phyloP scores from a whole-genome alignment of 192 early-diverging fungal genomes.

The Endogone sp. region DNA sequence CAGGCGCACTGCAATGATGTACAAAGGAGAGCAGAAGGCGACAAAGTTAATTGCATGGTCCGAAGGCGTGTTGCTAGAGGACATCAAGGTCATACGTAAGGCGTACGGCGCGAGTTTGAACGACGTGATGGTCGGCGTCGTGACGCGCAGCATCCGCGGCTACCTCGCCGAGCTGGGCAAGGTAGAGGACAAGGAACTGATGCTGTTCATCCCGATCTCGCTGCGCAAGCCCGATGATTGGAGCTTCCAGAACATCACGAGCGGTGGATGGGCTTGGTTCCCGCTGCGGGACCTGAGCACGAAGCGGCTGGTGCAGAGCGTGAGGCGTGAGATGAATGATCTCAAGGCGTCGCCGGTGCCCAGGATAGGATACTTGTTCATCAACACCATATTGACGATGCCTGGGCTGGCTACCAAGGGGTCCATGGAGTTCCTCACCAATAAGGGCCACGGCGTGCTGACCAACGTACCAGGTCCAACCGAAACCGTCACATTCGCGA shows the following conservation, averaged over 20 bases:
- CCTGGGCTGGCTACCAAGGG: background rate
- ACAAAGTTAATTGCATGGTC: slow-evolving; percentile 30
- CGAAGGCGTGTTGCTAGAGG: slow-evolving; percentile 13
- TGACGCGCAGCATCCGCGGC: slow-evolving; percentile 11
- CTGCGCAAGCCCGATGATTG: slow-evolving; percentile 15
- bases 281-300: slow-evolving; percentile 23
- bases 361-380: slow-evolving; percentile 10
- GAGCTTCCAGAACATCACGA: slow-evolving; percentile 25
- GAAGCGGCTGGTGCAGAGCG: slow-evolving; percentile 7
- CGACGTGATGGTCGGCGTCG: slow-evolving; percentile 26
- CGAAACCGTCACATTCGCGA: slow-evolving; percentile 22
- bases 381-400: background rate
- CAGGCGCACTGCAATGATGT: slow-evolving; percentile 11
- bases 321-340: slow-evolving; percentile 17
- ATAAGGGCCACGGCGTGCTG: slow-evolving; percentile 21
- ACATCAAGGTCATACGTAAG: slow-evolving; percentile 17
- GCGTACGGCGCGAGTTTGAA: slow-evolving; percentile 29
- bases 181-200: slow-evolving; percentile 12
- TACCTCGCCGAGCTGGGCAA: slow-evolving; percentile 16
- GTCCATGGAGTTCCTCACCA: background rate
- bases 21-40: slow-evolving; percentile 14
- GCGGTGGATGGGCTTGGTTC: slow-evolving; percentile 22
- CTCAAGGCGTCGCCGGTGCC: slow-evolving; percentile 17
- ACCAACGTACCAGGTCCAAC: slow-evolving; percentile 31
- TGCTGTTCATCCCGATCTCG: slow-evolving; percentile 29